Percentiles rank a stretch among this genome's conserved stretches.
These are phyloP conservation scores for Penicillium alfredii DNA, from an alignment of 495 filamentous ascomycete species.

Conservation along the genomic window DNA sequence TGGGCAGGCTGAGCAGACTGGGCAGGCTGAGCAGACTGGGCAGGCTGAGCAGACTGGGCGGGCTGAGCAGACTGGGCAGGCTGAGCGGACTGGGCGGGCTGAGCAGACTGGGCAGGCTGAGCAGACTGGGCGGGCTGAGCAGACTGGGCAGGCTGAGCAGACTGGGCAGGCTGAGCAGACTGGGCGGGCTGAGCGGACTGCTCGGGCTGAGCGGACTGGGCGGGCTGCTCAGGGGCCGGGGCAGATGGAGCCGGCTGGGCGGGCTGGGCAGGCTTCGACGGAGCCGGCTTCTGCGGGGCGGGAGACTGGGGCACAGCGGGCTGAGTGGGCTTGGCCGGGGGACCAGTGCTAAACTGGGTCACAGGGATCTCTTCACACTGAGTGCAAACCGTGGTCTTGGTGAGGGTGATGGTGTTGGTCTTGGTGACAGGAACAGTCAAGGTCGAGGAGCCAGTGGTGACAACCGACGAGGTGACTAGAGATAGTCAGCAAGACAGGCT, in stretches of 20 bases:
- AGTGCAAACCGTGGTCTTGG: conserved; percentile 25
- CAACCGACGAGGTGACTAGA: conserved; percentile 28
- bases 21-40: background rate
- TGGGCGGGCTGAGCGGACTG: background rate
- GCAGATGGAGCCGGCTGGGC: background rate
- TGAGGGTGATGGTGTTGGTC: conserved; percentile 35
- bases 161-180: conserved; percentile 6
- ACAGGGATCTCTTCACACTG: too few species aligned
- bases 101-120: conserved; percentile 8
- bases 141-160: conserved; percentile 7
- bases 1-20: conserved; percentile 4
- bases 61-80: conserved; percentile 7
- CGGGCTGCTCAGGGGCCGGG: background rate
- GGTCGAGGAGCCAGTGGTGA: conserved; percentile 30
- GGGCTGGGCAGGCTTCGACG: conserved; percentile 2
- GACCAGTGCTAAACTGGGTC: too few species aligned
- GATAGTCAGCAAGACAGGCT: conserved; percentile 10
- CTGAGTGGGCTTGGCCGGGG: too few species aligned
- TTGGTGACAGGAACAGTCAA: conserved; percentile 28
- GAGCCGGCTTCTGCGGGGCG: too few species aligned
- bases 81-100: conserved; percentile 8
- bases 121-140: background rate
- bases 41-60: background rate
- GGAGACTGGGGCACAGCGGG: conserved; percentile 10
- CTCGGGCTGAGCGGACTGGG: conserved; percentile 5